Conservation (phyloP, 768 basidiomycete genomes). For the Pleurotus salmoneostramineus region DNA sequence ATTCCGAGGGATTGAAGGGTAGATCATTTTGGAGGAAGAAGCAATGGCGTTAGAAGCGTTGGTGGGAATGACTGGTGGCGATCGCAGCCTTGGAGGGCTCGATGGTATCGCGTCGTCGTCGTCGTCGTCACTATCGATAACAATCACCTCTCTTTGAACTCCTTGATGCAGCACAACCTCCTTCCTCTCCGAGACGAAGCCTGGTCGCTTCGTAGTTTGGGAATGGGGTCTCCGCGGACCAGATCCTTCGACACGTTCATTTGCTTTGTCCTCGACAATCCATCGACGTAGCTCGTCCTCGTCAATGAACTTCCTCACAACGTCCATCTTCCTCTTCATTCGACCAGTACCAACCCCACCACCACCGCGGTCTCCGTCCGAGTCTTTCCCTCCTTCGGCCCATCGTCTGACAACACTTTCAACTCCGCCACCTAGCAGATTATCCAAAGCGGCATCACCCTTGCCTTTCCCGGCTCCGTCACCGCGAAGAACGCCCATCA, state of each 20-base stretch:
- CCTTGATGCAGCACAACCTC: neutral
- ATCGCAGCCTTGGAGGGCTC: too few species aligned
- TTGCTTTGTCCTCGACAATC: constrained; percentile 29
- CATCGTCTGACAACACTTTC: constrained; percentile 45
- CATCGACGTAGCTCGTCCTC: constrained; percentile 10
- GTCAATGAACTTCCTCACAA: constrained; percentile 41
- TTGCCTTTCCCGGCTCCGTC: constrained; percentile 6
- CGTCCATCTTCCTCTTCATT: constrained; percentile 36
- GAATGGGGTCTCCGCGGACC: too few species aligned
- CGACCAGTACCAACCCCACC: constrained; percentile 12
- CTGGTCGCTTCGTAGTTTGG: too few species aligned
- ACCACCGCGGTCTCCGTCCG: neutral
- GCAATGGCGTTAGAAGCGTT: too few species aligned
- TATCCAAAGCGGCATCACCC: constrained; percentile 54
- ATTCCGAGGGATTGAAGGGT: too few species aligned
- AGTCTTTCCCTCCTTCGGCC: constrained; percentile 40
- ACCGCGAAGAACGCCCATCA: neutral
- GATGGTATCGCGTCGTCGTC: too few species aligned
- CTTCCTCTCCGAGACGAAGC: neutral
- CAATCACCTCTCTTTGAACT: constrained; percentile 1
- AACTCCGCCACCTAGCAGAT: constrained; percentile 58
- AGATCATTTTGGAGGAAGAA: too few species aligned
- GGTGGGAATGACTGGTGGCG: too few species aligned
- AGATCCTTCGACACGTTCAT: constrained; percentile 12
- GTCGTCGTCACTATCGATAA: neutral